Conservation (phyloP, 208 protist genomes). For the Crithidia fasciculata region DNA sequence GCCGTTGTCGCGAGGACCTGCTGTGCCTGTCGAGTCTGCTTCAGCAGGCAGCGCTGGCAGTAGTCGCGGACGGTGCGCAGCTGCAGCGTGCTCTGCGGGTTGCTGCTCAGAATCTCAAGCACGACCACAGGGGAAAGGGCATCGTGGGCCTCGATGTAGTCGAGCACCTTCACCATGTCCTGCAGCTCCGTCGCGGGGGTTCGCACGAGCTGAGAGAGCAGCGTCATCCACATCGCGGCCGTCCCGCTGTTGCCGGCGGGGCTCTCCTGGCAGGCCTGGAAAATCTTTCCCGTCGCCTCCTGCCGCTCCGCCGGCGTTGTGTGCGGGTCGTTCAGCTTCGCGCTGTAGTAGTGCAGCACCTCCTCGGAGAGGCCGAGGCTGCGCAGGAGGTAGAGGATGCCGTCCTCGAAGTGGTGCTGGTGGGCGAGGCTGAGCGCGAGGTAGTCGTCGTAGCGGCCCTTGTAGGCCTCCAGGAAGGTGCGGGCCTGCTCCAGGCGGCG, state of each 20-base stretch:
- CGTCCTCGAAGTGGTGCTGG: conserved; percentile 88
- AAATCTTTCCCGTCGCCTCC: conserved; percentile 48
- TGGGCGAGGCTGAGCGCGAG: conserved; percentile 91
- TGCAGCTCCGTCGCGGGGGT: conserved; percentile 34
- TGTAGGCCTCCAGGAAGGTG: conserved; percentile 57
- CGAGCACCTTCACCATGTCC: conserved; percentile 60
- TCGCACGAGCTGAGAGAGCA: conserved; percentile 86
- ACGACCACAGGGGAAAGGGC: conserved; percentile 93
- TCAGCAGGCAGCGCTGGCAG: conserved; percentile 61
- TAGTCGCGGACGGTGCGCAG: conserved; percentile 90
- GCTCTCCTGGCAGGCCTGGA: conserved; percentile 58
- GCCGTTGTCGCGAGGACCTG: conserved; percentile 17
- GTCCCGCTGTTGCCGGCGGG: conserved; percentile 9
- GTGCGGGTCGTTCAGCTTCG: conserved; percentile 61
- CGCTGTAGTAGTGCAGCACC: conserved; percentile 92
- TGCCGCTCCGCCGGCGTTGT: conserved; percentile 24
- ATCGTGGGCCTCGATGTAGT: conserved; percentile 86
- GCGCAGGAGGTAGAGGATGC: conserved; percentile 91
- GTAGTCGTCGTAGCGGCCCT: conserved; percentile 88
- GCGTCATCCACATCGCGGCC: conserved; percentile 89
- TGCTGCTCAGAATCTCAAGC: conserved; percentile 83
- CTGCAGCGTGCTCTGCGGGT: conserved; percentile 44
- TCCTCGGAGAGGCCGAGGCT: conserved; percentile 78
- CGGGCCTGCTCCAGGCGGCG: conserved; percentile 62
- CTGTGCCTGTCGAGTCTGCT: conserved; percentile 33